Evolutionary conservation across 139 green algal species (phyloP).

Genomic region (Chlorella sp.): DNA sequence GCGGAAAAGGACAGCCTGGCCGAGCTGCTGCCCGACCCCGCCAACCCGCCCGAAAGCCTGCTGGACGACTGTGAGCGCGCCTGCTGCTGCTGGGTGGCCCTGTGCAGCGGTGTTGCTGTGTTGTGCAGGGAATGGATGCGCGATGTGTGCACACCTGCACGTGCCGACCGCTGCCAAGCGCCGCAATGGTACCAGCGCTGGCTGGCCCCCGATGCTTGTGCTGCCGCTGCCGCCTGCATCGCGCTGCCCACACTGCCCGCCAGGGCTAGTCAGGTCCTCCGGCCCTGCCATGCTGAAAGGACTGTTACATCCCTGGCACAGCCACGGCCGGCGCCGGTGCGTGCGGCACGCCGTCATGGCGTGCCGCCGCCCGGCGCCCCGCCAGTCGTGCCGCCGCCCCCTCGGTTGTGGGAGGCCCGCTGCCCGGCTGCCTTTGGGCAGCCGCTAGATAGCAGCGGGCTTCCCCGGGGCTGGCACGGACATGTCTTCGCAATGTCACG

Average conservation of each 20-base stretch:
- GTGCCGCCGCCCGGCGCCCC: background rate
- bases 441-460: background rate
- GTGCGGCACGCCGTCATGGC: constrained; percentile 28
- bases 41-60: constrained; percentile 14
- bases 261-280: constrained; percentile 45
- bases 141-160: too few species aligned
- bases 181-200: too few species aligned
- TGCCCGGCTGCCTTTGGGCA: too few species aligned
- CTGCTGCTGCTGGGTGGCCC: too few species aligned
- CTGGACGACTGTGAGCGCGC: constrained; percentile 23
- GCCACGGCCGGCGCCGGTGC: background rate
- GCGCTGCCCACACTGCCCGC: background rate
- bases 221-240: background rate
- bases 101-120: too few species aligned
- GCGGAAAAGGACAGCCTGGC: constrained; percentile 1
- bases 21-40: constrained; percentile 14
- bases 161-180: too few species aligned
- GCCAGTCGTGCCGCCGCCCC: constrained; percentile 5
- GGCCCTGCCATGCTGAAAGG: constrained; percentile 27
- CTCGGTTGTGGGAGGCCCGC: background rate
- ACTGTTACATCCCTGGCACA: constrained; percentile 52
- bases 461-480: background rate
- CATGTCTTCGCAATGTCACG: background rate
- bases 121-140: too few species aligned
- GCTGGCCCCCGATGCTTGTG: too few species aligned